A percentile compares a stretch with the other conserved stretches of the same genome.
Conservation (phyloP, 2,329 filamentous ascomycete species). For the Scytalidium lignicola region DNA sequence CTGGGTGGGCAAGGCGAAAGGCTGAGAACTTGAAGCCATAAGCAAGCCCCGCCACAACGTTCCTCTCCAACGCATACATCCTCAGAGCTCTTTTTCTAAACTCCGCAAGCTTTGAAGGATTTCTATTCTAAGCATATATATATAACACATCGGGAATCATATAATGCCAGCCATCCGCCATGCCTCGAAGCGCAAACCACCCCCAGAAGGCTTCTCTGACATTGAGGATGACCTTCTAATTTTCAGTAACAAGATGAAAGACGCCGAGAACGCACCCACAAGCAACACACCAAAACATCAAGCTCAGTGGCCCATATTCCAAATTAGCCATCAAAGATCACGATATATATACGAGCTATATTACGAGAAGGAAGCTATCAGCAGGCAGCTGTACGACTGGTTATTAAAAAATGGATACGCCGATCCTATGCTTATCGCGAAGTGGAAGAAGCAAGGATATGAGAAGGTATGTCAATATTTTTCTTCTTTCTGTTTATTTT, state of each 20-base stretch:
- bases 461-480: slow-evolving; percentile 65
- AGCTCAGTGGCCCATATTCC: slow-evolving; percentile 94
- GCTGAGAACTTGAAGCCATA: neutral
- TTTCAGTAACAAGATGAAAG: slow-evolving; percentile 89
- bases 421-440: slow-evolving; percentile 91
- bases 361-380: slow-evolving; percentile 96
- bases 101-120: too few species aligned
- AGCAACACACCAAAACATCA: slow-evolving; percentile 80
- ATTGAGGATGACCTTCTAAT: slow-evolving; percentile 83
- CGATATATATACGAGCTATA: slow-evolving; percentile 97
- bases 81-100: neutral
- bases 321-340: slow-evolving; percentile 87
- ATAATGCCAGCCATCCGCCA: slow-evolving; percentile 74
- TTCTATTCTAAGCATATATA: too few species aligned
- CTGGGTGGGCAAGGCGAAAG: neutral
- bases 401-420: slow-evolving; percentile 95
- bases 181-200: slow-evolving; percentile 72
- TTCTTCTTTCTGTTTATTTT: slow-evolving; percentile 9
- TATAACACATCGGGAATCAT: too few species aligned
- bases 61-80: neutral
- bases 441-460: slow-evolving; percentile 99
- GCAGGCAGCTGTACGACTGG: slow-evolving; percentile 89
- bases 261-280: slow-evolving; percentile 84
- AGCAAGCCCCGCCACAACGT: neutral
- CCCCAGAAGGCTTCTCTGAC: slow-evolving; percentile 80